These are phyloP conservation scores for Ganoderma lingzhi DNA, from an alignment of 1,284 basidiomycete species.

Conservation along the genomic window DNA sequence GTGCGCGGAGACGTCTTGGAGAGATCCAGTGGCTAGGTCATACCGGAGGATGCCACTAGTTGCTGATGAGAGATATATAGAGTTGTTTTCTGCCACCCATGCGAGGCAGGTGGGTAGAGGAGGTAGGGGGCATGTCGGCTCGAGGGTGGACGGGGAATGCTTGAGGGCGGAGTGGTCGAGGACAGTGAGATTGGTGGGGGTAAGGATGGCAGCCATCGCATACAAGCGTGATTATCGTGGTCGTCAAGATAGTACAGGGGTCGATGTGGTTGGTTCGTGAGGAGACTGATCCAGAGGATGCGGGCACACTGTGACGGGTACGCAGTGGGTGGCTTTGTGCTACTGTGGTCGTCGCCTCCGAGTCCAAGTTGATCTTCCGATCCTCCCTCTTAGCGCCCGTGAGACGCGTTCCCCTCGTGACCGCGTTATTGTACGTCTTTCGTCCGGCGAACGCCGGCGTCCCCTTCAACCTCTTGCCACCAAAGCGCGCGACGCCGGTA, in stretches of 20 bases:
- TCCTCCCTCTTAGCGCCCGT: slow-evolving; percentile 13
- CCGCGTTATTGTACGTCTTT: slow-evolving; percentile 15
- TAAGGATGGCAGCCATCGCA: slow-evolving; percentile 38
- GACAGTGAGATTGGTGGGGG: slow-evolving; percentile 41
- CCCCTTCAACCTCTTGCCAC: background rate
- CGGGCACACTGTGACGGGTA: background rate
- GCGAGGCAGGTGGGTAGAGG: slow-evolving; percentile 50
- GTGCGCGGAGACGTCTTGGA: slow-evolving; percentile 48
- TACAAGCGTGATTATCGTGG: background rate
- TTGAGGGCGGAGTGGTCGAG: slow-evolving; percentile 57
- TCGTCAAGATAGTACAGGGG: background rate
- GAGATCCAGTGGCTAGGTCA: slow-evolving; percentile 51
- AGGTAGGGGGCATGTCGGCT: slow-evolving; percentile 49
- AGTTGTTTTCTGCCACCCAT: slow-evolving; percentile 64
- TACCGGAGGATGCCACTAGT: slow-evolving; percentile 57
- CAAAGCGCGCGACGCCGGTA: background rate
- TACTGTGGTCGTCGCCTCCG: background rate
- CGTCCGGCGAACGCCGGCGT: background rate
- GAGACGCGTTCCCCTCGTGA: slow-evolving; percentile 26
- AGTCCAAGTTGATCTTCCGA: slow-evolving; percentile 5
- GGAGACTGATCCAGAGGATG: background rate
- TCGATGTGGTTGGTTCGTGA: background rate
- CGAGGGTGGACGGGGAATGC: slow-evolving; percentile 45
- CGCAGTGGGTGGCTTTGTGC: background rate
- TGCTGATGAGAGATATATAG: slow-evolving; percentile 59